These are phyloP conservation scores for Leccinum idahoense DNA, from an alignment of 1,284 basidiomycete genomes.

Conservation along the genomic window DNA sequence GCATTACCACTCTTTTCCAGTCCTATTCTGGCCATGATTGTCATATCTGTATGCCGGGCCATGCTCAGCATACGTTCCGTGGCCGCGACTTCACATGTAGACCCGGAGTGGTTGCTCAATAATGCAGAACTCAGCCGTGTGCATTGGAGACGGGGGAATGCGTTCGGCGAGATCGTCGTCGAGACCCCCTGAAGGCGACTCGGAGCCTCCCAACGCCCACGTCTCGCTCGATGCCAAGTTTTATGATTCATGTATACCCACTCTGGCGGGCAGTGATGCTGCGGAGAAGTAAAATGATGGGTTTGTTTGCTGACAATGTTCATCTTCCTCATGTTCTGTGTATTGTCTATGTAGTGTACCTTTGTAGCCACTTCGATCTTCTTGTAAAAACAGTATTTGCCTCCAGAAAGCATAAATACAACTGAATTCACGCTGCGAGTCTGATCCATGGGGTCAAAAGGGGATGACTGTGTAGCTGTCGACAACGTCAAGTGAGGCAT, in stretches of 20 bases:
- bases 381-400: not conserved
- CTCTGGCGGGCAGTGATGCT: not conserved
- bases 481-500: too few species aligned
- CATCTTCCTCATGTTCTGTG: not conserved
- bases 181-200: constrained; percentile 17
- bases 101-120: constrained; percentile 35
- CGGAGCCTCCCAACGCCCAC: not conserved
- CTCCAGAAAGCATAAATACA: not conserved
- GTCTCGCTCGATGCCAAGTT: not conserved
- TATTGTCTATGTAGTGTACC: not conserved
- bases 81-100: constrained; percentile 33
- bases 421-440: not conserved
- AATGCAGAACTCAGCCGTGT: constrained; percentile 37
- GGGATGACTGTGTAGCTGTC: not conserved
- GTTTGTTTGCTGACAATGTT: not conserved
- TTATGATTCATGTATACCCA: not conserved
- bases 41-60: constrained; percentile 26
- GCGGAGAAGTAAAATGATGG: not conserved
- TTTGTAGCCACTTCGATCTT: not conserved
- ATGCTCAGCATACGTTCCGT: constrained; percentile 36
- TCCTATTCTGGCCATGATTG: constrained; percentile 47
- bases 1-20: constrained; percentile 50
- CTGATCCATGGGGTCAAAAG: not conserved
- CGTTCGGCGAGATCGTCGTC: constrained; percentile 38
- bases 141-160: constrained; percentile 33